phyloP scores from a whole-genome alignment of 352 stramenopile species.

The Globisporangium cylindrosporum region DNA sequence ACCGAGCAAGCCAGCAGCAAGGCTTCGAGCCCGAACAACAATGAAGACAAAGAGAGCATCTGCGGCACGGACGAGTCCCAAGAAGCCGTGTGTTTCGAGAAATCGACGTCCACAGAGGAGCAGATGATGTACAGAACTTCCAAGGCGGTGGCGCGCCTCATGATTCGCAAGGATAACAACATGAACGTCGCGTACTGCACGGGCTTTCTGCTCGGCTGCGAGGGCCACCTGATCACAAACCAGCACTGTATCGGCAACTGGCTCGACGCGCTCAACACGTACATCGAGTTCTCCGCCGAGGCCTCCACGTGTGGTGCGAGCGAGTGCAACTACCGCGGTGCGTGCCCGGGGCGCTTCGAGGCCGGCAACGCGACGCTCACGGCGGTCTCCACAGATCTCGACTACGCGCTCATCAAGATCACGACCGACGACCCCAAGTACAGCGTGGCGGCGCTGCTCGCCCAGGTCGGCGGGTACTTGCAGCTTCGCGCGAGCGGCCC shows the following conservation, averaged over 20 bases:
- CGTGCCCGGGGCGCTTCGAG: constrained; percentile 40
- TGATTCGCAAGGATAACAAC: constrained; percentile 60
- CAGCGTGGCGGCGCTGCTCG: constrained; percentile 35
- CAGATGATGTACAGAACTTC: constrained; percentile 45
- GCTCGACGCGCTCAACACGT: constrained; percentile 65
- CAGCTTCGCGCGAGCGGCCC: constrained; percentile 33
- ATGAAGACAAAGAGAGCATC: constrained; percentile 49
- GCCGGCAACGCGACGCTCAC: constrained; percentile 36
- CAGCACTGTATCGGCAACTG: constrained; percentile 67
- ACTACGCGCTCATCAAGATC: constrained; percentile 49
- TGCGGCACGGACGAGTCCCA: constrained; percentile 67
- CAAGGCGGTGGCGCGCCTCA: constrained; percentile 52
- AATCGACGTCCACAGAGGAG: constrained; percentile 19
- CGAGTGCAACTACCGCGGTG: constrained; percentile 31
- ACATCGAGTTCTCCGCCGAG: constrained; percentile 68
- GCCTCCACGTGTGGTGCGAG: constrained; percentile 33
- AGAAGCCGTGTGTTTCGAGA: constrained; percentile 58
- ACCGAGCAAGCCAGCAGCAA: constrained; percentile 3
- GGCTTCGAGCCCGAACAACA: constrained; percentile 4
- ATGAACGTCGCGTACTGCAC: constrained; percentile 68
- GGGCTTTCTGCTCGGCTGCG: constrained; percentile 68
- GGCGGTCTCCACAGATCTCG: constrained; percentile 33
- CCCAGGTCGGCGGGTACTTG: constrained; percentile 31
- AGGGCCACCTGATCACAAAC: constrained; percentile 78
- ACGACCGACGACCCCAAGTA: constrained; percentile 27